Evolutionary conservation across 2,329 filamentous ascomycete genomes (phyloP).

Genomic region (Aspergillus japonicus): DNA sequence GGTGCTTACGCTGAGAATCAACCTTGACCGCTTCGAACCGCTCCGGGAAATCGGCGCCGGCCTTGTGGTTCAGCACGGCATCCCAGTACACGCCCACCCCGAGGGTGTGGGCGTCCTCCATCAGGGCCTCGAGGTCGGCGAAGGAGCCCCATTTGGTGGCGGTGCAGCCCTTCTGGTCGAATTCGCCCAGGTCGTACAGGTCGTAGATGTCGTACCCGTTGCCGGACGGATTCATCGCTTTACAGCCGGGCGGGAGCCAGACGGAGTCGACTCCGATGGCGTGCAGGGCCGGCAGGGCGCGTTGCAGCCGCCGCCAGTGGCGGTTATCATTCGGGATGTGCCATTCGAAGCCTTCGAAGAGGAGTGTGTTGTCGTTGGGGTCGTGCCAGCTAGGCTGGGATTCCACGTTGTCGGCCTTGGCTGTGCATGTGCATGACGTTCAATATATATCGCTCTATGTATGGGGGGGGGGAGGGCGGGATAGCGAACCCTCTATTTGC

Average conservation of each 20-base stretch:
- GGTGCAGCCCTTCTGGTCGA: constrained; percentile 64
- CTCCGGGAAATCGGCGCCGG: constrained; percentile 65
- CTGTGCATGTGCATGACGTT: neutral
- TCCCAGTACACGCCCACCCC: constrained; percentile 65
- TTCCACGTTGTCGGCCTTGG: neutral
- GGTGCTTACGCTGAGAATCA: constrained; percentile 47
- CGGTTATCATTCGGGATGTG: constrained; percentile 60
- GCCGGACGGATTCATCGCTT: constrained; percentile 59
- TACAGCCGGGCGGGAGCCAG: constrained; percentile 71
- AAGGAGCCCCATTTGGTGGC: constrained; percentile 68
- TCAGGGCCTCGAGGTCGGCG: constrained; percentile 58
- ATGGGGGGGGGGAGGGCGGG: neutral
- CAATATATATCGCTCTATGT: neutral
- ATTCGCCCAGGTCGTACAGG: constrained; percentile 68
- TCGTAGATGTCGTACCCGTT: constrained; percentile 72
- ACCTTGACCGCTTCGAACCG: constrained; percentile 63
- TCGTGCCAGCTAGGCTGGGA: constrained; percentile 28
- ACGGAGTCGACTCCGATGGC: constrained; percentile 60
- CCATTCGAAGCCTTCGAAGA: constrained; percentile 73
- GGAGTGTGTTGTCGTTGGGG: constrained; percentile 41
- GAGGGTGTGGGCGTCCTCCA: constrained; percentile 51
- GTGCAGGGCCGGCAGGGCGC: constrained; percentile 54
- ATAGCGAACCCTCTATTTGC: neutral
- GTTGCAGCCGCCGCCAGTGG: constrained; percentile 60
- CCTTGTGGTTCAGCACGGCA: constrained; percentile 70